A percentile compares a stretch with the other conserved stretches of the same genome.
phyloP scores from a whole-genome alignment of 225 moss, liverwort and hornwort genomes.

The Pleurozium schreberi region DNA sequence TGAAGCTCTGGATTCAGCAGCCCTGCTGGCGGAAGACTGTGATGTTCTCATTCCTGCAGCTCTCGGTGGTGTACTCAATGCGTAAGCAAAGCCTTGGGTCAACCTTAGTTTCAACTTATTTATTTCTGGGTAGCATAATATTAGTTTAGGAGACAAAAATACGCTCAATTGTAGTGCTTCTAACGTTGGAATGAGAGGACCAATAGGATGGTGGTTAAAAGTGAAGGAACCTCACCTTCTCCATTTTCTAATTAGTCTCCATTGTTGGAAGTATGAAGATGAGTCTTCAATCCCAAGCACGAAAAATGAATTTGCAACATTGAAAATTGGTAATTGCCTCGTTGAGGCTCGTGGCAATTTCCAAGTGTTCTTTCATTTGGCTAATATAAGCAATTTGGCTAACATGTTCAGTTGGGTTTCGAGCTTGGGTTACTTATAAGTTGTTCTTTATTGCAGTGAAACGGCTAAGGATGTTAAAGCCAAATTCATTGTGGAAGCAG shows the following conservation, averaged over 20 bases:
- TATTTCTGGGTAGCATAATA: too few relatives aligned
- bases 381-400: too few relatives aligned
- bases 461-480: slow-evolving; percentile 78
- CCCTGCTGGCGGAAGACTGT: slow-evolving; percentile 71
- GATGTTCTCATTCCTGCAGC: slow-evolving; percentile 95
- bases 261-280: background rate
- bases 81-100: slow-evolving; percentile 14
- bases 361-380: background rate
- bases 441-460: slow-evolving; percentile 33
- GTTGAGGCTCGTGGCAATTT: background rate
- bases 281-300: background rate
- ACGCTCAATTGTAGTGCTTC: background rate
- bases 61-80: slow-evolving; percentile 84
- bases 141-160: background rate
- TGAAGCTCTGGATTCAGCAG: slow-evolving; percentile 39
- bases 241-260: background rate
- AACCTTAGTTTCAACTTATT: background rate
- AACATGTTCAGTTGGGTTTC: background rate
- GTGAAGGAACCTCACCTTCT: background rate
- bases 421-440: background rate
- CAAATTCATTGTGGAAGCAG: slow-evolving; percentile 89
- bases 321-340: background rate
- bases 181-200: background rate
- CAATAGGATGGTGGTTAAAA: too few relatives aligned
- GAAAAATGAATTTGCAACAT: background rate